Evolutionary conservation across 768 basidiomycete genomes (phyloP).

Genomic region (Amanita pseudoporphyria): DNA sequence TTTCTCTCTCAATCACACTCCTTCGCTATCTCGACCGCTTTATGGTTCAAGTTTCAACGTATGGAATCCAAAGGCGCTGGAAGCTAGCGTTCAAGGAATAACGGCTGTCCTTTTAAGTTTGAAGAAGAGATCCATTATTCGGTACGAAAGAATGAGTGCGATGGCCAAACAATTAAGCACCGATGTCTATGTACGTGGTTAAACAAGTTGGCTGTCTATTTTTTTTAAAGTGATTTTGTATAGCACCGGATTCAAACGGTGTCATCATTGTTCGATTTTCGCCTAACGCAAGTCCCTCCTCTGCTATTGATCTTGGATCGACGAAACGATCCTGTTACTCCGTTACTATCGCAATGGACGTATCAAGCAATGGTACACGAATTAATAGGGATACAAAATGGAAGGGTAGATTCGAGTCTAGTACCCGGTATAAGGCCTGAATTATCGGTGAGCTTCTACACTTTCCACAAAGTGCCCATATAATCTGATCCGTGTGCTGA

Average conservation of each 20-base stretch:
- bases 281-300: constrained; percentile 80
- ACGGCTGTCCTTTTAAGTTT: constrained; percentile 83
- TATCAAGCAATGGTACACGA: constrained; percentile 99
- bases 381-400: constrained; percentile 86
- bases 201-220: background rate
- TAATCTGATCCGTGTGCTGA: background rate
- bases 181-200: constrained; percentile 65
- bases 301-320: constrained; percentile 89
- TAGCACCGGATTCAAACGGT: constrained; percentile 78
- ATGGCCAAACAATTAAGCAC: constrained; percentile 86
- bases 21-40: constrained; percentile 50
- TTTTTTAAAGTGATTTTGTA: constrained; percentile 3
- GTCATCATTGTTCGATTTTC: constrained; percentile 84
- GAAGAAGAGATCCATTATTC: constrained; percentile 91
- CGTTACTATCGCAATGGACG: constrained; percentile 95
- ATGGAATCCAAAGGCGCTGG: constrained; percentile 72
- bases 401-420: constrained; percentile 73
- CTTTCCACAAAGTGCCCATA: background rate
- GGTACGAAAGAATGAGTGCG: constrained; percentile 87
- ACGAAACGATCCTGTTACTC: constrained; percentile 95
- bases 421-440: constrained; percentile 86
- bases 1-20: constrained; percentile 78
- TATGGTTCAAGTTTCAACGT: constrained; percentile 62
- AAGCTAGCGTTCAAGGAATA: constrained; percentile 73
- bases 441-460: constrained; percentile 50